Evolutionary conservation across 2,329 filamentous ascomycete genomes (phyloP).

Genomic region (Colletotrichum gigasporum): DNA sequence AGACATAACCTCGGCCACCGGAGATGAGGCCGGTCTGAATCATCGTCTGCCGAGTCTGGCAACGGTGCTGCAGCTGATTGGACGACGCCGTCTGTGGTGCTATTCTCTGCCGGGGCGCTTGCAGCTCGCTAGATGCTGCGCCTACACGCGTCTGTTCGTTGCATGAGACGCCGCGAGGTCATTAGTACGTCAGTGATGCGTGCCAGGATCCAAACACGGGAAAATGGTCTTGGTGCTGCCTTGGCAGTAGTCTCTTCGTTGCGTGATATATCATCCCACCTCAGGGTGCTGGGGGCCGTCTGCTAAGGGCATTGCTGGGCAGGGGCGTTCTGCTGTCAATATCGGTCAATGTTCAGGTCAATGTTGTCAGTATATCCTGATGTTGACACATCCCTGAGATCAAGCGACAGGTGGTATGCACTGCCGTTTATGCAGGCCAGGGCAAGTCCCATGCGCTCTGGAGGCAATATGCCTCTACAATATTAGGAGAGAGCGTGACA

Average conservation of each 20-base stretch:
- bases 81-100: slow-evolving; percentile 1
- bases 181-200: slow-evolving; percentile 3
- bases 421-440: no score
- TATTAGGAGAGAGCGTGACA: no score
- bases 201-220: neutral
- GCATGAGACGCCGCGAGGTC: slow-evolving; percentile 1
- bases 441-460: no score
- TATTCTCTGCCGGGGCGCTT: neutral
- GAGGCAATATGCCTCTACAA: no score
- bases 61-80: slow-evolving; percentile 5
- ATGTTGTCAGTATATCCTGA: no score
- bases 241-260: neutral
- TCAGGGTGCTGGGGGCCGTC: no score
- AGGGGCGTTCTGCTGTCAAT: no score
- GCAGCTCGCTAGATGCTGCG: slow-evolving; percentile 12
- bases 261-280: no score
- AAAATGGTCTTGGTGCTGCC: neutral
- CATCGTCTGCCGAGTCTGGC: neutral
- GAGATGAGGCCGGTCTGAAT: neutral
- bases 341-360: no score
- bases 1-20: neutral
- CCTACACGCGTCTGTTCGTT: neutral
- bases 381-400: no score
- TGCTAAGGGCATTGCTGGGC: no score
- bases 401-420: no score